phyloP scores from a whole-genome alignment of 768 basidiomycete species.

The Tylopilus subfusipes region DNA sequence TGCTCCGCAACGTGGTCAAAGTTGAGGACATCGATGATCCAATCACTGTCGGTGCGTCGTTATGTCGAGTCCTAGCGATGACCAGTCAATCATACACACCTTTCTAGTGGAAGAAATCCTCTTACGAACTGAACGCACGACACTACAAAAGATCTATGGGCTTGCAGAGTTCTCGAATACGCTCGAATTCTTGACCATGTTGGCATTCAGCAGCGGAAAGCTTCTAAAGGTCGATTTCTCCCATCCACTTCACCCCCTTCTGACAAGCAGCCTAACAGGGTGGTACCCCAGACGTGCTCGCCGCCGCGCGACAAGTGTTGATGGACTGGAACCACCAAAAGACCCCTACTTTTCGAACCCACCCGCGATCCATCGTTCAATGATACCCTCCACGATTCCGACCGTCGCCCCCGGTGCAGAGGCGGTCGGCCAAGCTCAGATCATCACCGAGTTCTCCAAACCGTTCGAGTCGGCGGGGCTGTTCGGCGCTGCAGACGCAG shows the following conservation, averaged over 20 bases:
- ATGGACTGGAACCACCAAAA: constrained; percentile 96
- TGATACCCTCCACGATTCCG: constrained; percentile 49
- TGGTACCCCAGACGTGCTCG: constrained; percentile 83
- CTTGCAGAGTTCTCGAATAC: constrained; percentile 71
- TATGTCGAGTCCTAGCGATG: not conserved
- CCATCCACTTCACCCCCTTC: not conserved
- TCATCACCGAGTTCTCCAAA: constrained; percentile 63
- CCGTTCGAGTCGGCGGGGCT: constrained; percentile 81
- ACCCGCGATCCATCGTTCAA: constrained; percentile 74
- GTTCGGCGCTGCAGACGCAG: constrained; percentile 76
- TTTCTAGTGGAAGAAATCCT: constrained; percentile 87
- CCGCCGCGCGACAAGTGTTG: constrained; percentile 77
- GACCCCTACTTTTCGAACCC: constrained; percentile 82
- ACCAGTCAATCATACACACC: not conserved
- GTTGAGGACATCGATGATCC: constrained; percentile 91
- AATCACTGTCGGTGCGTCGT: constrained; percentile 71
- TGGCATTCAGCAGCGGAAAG: constrained; percentile 78
- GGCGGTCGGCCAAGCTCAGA: constrained; percentile 76
- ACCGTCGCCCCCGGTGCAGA: constrained; percentile 68
- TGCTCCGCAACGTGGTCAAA: constrained; percentile 85
- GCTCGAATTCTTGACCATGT: constrained; percentile 85
- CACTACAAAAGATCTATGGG: constrained; percentile 82
- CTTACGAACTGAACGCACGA: constrained; percentile 59
- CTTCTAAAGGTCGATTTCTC: constrained; percentile 63
- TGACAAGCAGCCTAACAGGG: constrained; percentile 45